Evolutionary conservation across 2,329 filamentous ascomycete genomes (phyloP), one percentile per base, ranked within the genome.

Genomic region (Juglanconis juglandina): DNA sequence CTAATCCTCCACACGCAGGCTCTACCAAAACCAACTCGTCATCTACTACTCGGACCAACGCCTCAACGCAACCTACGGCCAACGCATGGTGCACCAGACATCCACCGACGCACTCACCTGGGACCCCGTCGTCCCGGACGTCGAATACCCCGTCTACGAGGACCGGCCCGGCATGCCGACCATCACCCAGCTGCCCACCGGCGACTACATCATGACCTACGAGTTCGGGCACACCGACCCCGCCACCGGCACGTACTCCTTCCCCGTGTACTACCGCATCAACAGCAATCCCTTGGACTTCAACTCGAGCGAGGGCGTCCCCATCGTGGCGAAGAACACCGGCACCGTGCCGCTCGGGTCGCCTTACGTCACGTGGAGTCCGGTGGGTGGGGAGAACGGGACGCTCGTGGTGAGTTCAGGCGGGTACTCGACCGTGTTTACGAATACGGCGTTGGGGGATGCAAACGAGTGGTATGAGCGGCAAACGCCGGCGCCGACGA

Each of bases 1-100:
- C 24, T 24, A 24, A 24, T 24, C 24, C 24, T 24, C 24, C 24
- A 24, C 24, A 24, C 14, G 8, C 51, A 79, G 81, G 70, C 76
- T 80, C 46, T 78, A 87, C 71, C 74, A 88, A 58, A 78, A 81
- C 54, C 76, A 82, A 57, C 72, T 91, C 39, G 80, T 90, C 51
- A 76, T 82, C 67, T 91, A 88, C 77, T 91, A 90, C 76, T 87
- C 87, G 2, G 88, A 91, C 71, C 88, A 91, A 70, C 81, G 88
- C 34, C 85, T 86, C 63, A 78, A 85, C 64, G 76, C 76, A 1
- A 52, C 55, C 35, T 77, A 90, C 69, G 87, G 87, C 30, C 88
- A 91, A 73, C 88, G 90, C 69, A 77, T 91, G 50, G 80, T 84
- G 3, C 87, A 90, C 70, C 86, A 90, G 72, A 78, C 78, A 10